phyloP scores from a whole-genome alignment of 192 early-diverging fungal genomes.

The Coemansia sp. region DNA sequence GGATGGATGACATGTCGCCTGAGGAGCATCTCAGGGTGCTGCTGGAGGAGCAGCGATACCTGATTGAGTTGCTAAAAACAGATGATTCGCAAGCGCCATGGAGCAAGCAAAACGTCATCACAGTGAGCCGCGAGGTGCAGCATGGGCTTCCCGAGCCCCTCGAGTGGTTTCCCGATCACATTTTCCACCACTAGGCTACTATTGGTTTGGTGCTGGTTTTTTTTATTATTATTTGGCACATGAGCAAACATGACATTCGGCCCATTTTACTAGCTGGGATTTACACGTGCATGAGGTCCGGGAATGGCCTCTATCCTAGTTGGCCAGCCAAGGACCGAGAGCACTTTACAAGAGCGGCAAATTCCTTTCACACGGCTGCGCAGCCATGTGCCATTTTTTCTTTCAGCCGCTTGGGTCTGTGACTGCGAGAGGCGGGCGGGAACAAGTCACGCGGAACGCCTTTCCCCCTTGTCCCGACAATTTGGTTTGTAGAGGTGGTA shows the following conservation, averaged over 20 bases:
- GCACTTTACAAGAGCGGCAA: background rate
- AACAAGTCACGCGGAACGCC: background rate
- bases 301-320: background rate
- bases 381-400: background rate
- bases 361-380: background rate
- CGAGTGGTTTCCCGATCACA: conserved; percentile 29
- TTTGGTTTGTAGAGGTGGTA: background rate
- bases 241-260: background rate
- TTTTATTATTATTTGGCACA: background rate
- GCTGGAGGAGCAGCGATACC: conserved; percentile 41
- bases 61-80: conserved; percentile 38
- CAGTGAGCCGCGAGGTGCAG: conserved; percentile 41
- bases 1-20: conserved; percentile 28
- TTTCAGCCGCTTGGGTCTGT: background rate
- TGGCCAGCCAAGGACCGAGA: background rate
- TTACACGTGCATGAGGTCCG: background rate
- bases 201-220: conserved; percentile 1
- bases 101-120: conserved; percentile 20
- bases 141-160: conserved; percentile 17
- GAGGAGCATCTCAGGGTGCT: conserved; percentile 30
- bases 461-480: background rate
- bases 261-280: background rate
- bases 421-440: conserved; percentile 6
- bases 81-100: conserved; percentile 48
- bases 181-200: conserved; percentile 14